These are phyloP conservation scores for Pulveroboletus sp. DNA, from an alignment of 768 basidiomycete species.

Conservation along the genomic window DNA sequence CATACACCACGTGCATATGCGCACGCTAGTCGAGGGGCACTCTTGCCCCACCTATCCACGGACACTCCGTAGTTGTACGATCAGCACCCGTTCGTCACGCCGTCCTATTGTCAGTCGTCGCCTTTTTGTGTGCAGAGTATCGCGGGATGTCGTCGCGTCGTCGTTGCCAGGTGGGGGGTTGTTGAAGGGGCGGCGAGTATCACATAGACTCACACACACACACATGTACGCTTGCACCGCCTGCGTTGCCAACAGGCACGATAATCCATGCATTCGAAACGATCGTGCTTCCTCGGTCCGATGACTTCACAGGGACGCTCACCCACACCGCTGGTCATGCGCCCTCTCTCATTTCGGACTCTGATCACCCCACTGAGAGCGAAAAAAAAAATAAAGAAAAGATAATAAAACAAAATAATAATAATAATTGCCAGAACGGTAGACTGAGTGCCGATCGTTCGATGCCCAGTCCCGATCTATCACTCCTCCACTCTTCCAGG, in stretches of 20 bases:
- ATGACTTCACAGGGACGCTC: slow-evolving; percentile 21
- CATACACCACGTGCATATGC: slow-evolving; percentile 32
- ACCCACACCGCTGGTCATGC: too few species aligned
- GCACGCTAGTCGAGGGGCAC: slow-evolving; percentile 27
- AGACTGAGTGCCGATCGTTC: slow-evolving; percentile 11
- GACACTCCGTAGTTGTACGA: slow-evolving; percentile 28
- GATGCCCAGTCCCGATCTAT: slow-evolving; percentile 15
- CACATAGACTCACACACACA: slow-evolving; percentile 2
- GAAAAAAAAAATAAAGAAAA: too few species aligned
- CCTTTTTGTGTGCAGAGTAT: slow-evolving; percentile 9
- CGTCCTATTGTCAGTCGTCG: slow-evolving; percentile 7
- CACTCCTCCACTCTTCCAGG: too few species aligned
- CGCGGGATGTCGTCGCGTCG: slow-evolving; percentile 6
- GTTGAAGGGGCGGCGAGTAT: slow-evolving; percentile 12
- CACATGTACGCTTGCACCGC: slow-evolving; percentile 4
- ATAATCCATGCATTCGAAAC: slow-evolving; percentile 4
- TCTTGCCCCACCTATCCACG: slow-evolving; percentile 6
- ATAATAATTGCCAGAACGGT: slow-evolving; percentile 8
- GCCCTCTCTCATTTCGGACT: slow-evolving; percentile 20
- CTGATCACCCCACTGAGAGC: background rate
- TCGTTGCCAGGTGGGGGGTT: slow-evolving; percentile 25
- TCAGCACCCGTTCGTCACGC: slow-evolving; percentile 5
- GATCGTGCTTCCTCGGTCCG: slow-evolving; percentile 11
- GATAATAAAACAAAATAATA: background rate
- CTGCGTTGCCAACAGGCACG: background rate